Evolutionary conservation across 1,284 basidiomycete genomes (phyloP).

Genomic region (Takashimella koratensis): DNA sequence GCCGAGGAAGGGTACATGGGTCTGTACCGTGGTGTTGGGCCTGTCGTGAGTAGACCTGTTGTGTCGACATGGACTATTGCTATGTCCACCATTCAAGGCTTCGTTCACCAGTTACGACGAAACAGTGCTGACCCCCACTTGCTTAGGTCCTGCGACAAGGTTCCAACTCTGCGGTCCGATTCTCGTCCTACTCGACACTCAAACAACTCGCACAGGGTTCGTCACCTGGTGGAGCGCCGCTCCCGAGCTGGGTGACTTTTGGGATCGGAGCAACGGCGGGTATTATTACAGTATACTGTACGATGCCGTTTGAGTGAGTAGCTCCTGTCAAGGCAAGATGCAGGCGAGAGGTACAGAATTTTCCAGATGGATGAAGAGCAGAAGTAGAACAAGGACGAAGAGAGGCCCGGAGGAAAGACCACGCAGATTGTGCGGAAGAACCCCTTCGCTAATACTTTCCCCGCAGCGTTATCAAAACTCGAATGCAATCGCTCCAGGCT

Average conservation of each 20-base stretch:
- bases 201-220: conserved; percentile 89
- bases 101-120: no score
- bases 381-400: no score
- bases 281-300: conserved; percentile 82
- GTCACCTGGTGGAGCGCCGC: conserved; percentile 71
- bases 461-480: conserved; percentile 93
- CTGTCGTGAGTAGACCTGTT: conserved; percentile 74
- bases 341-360: no score
- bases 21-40: conserved; percentile 88
- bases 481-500: conserved; percentile 92
- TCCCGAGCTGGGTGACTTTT: conserved; percentile 88
- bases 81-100: no score
- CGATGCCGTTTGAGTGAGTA: conserved; percentile 87
- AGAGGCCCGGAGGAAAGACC: no score
- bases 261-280: conserved; percentile 91
- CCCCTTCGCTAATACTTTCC: no score
- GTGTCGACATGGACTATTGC: no score
- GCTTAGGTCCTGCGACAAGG: conserved; percentile 92
- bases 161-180: conserved; percentile 94
- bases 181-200: conserved; percentile 89
- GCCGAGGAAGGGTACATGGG: conserved; percentile 72
- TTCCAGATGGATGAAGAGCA: no score
- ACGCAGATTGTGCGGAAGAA: no score
- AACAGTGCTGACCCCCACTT: no score
- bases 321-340: no score